A percentile compares a stretch with the other conserved stretches of the same genome.
These are phyloP conservation scores for Solanum medicagineum DNA, from an alignment of 257 asterid genomes.

Conservation along the genomic window DNA sequence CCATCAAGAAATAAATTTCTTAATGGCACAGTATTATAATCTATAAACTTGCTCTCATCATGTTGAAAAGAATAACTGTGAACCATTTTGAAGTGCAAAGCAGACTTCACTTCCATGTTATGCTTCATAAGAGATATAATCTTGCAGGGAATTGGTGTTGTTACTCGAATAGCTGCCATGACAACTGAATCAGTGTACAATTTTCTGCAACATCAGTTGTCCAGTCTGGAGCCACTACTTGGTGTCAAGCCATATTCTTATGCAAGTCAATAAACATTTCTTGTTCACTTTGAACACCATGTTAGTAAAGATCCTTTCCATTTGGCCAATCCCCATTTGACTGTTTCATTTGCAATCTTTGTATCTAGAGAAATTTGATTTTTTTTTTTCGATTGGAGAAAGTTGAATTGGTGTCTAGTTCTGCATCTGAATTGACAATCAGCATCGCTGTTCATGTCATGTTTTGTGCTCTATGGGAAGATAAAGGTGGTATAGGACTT, in stretches of 20 bases:
- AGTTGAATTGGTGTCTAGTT: neutral
- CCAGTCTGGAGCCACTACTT: conserved; percentile 47
- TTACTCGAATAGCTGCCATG: conserved; percentile 62
- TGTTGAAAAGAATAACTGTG: neutral
- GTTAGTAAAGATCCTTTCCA: neutral
- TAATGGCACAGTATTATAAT: neutral
- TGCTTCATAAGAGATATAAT: neutral
- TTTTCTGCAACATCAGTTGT: conserved; percentile 58
- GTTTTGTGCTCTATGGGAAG: neutral
- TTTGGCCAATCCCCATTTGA: neutral
- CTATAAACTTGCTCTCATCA: neutral
- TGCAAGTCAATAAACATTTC: neutral
- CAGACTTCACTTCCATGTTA: neutral
- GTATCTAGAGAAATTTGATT: neutral
- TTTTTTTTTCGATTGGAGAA: neutral
- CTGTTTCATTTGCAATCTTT: neutral
- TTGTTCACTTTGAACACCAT: neutral
- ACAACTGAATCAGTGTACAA: conserved; percentile 78
- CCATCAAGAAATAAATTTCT: neutral
- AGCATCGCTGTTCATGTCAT: neutral
- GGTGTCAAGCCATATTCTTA: conserved; percentile 62
- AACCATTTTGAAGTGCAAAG: neutral
- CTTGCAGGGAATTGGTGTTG: conserved; percentile 52
- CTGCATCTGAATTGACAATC: neutral
- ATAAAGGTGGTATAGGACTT: neutral